Base-by-base conservation (phyloP, 805 yeast species). In the Kuraishia hungarica region DNA sequence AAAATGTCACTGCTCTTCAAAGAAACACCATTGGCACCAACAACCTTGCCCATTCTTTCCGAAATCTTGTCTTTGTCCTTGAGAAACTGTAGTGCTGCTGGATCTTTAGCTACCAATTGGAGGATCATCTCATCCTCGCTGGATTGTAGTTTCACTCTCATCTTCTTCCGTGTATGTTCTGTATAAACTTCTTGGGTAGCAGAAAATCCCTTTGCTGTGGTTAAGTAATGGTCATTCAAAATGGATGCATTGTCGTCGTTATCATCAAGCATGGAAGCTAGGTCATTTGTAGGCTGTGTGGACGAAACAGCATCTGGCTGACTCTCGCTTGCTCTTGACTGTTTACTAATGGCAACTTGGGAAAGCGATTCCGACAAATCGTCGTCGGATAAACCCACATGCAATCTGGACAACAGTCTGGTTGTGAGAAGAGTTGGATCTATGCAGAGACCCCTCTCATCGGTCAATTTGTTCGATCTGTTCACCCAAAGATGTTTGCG, bases 401-500 rank as follows among this genome's bases (percentile, higher is more conserved):
- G 79, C 53, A 86, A 68, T 35, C 75, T 79, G 35, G 77, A 75
- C 56, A 84, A 66, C 51, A 86, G 62, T 54, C 74, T 74, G 2
- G 79, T 72, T 1, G 86, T 81, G 29, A 86, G 66, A 19, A 71
- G 63, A 6, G 72, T 59, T 1, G 89, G 79, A 60, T 84, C 81
- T 22, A 69, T 73, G 61, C 89, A 84, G 56, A 75, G 61, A 0
- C 84, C 87, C 46, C 73, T 69, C 2, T 56, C 50, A 50, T 76
- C 72, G 15, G 80, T 70, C 48, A 81, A 73, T 2, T 68, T 62
- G 59, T 79, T 77, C 8, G 69, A 65, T 52, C 73, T 67, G 15
- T 71, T 67, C 48, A 79, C 76, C 90, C 90, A 86, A 2, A 79
- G 79, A 60, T 83, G 87, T 6, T 65, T 62, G 52, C 74, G 67